These are phyloP conservation scores for Medicago lupulina DNA, from an alignment of 306 rosid species.

Conservation along the genomic window DNA sequence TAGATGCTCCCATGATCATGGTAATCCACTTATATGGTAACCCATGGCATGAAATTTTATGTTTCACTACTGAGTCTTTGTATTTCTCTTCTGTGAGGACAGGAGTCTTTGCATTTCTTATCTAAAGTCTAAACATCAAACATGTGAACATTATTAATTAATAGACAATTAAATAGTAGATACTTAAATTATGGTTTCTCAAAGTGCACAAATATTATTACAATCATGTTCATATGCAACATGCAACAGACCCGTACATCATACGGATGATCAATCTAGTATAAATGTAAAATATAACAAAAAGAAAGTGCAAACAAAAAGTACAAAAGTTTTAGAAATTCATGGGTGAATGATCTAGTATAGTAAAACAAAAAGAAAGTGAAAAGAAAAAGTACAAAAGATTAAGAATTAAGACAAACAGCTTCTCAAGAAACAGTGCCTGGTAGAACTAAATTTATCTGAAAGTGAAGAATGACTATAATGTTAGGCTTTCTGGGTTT, in stretches of 20 bases:
- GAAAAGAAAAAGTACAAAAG: not conserved
- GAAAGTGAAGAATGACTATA: conserved; percentile 50
- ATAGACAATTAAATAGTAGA: not conserved
- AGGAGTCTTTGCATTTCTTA: not conserved
- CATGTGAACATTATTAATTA: not conserved
- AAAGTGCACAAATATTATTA: conserved; percentile 6
- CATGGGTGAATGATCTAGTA: not conserved
- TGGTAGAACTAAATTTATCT: conserved; percentile 2
- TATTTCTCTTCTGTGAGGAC: not conserved
- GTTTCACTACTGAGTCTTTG: not conserved
- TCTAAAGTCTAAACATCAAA: no score
- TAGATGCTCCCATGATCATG: not conserved
- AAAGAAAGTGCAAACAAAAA: conserved; percentile 1
- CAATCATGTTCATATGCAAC: not conserved
- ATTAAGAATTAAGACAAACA: conserved; percentile 14
- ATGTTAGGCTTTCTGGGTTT: conserved; percentile 84
- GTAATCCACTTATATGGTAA: not conserved
- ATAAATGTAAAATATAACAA: not conserved
- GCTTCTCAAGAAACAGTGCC: conserved; percentile 9
- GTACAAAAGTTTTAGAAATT: not conserved
- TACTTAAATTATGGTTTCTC: not conserved
- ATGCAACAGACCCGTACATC: not conserved
- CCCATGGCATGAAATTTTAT: not conserved
- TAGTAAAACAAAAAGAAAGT: not conserved
- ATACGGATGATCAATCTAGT: not conserved